Base-by-base conservation (phyloP, 805 yeast genomes). In the Blastobotrys muscicola region DNA sequence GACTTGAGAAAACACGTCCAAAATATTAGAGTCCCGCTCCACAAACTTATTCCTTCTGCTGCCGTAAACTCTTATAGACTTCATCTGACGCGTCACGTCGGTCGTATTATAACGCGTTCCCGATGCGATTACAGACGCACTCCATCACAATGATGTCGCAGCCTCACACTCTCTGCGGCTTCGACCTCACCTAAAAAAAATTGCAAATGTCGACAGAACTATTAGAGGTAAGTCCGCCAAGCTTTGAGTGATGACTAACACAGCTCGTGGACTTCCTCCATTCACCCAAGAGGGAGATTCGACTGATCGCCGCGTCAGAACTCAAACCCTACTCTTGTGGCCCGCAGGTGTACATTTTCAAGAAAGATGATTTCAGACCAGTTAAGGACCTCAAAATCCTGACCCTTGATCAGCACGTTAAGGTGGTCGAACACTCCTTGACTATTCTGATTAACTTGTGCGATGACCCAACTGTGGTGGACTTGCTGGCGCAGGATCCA, bases 401-500 rank as follows among this genome's bases (percentile, higher is more conserved):
- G 32, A 67, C 80, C 3, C 63, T 66, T 47, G 80, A 75, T 47
- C 67, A 66, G 29, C 78, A 12, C 13, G 36, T 42, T 38, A 34
- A 51, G 13, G 50, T 58, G 4, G 58, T 52, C 20, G 56, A 55
- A 40, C 52, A 52, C 33, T 75, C 96, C 0, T 65, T 82, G 12
- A 86, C 95, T 0, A 85, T 83, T 29, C 66, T 92, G 54, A 85
- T 83, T 8, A 92, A 92, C 57, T 64, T 90, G 45, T 82, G 94
- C 62, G 92, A 78, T 51, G 86, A 83, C 58, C 52, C 60, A 3
- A 65, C 67, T 13, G 73, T 86, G 57, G 74, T 95, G 54, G 70
- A 71, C 37, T 54, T 79, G 46, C 72, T 90, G 15, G 83, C 78
- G 4, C 70, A 74, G 23, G 95, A 90, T 59, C 67, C 64, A 11